These are phyloP conservation scores for Penicillium corylophilum DNA, from an alignment of 2,329 filamentous ascomycete genomes.

Conservation along the genomic window DNA sequence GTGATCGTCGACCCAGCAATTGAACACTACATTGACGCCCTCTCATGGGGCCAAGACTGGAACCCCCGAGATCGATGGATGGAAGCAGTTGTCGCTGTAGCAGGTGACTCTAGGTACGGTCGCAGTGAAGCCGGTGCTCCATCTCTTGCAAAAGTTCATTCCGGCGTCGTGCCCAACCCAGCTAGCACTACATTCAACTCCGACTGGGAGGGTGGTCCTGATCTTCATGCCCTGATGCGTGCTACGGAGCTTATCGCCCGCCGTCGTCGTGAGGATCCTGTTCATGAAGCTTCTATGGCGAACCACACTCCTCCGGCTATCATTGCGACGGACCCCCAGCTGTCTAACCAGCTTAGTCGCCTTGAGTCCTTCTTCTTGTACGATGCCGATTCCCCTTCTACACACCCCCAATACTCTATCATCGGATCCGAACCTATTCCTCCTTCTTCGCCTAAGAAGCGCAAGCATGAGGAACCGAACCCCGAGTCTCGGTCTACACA, in stretches of 20 bases:
- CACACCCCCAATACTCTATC: constrained; percentile 47
- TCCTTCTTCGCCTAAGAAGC: constrained; percentile 30
- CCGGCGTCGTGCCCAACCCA: constrained; percentile 24
- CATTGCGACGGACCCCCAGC: constrained; percentile 6
- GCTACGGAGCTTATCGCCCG: constrained; percentile 44
- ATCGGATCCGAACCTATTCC: too few relatives aligned
- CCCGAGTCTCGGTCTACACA: constrained; percentile 7
- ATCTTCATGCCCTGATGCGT: constrained; percentile 49
- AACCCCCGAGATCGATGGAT: constrained; percentile 29
- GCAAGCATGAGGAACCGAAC: constrained; percentile 17
- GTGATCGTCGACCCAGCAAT: constrained; percentile 48
- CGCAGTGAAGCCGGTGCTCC: constrained; percentile 28
- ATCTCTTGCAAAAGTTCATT: constrained; percentile 22
- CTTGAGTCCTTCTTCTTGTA: constrained; percentile 48
- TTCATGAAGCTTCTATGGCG: constrained; percentile 1
- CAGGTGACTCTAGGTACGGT: constrained; percentile 45
- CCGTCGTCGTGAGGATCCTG: constrained; percentile 35
- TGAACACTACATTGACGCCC: constrained; percentile 23
- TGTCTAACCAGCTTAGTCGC: constrained; percentile 20
- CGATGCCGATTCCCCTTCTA: constrained; percentile 11
- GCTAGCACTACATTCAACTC: constrained; percentile 27
- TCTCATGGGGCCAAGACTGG: constrained; percentile 17
- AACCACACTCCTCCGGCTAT: not conserved
- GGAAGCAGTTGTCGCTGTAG: constrained; percentile 44
- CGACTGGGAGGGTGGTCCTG: constrained; percentile 43